phyloP scores from a whole-genome alignment of 2,329 filamentous ascomycete genomes.

The Neonectria ditissima region DNA sequence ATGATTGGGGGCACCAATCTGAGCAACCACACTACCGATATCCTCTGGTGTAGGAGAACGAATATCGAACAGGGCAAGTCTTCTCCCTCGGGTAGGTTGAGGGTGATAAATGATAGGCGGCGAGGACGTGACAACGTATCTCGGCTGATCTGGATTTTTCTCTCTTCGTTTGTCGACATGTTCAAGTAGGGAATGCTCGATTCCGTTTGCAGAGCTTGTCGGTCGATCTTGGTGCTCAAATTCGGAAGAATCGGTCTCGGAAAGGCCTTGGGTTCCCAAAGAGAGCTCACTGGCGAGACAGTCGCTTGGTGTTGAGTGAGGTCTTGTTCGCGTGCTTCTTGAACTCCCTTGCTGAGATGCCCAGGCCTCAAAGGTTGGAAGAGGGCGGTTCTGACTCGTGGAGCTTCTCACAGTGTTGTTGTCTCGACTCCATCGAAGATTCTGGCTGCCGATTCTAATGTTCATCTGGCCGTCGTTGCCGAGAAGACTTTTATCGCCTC shows the following conservation, averaged over 20 bases:
- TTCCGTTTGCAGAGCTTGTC: neutral
- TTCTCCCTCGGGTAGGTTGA: conserved; percentile 35
- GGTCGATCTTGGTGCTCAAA: neutral
- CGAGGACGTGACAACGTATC: conserved; percentile 30
- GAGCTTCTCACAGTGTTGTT: conserved; percentile 44
- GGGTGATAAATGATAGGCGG: conserved; percentile 44
- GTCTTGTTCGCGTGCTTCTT: neutral
- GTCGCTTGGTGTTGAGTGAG: neutral
- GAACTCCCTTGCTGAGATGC: conserved; percentile 1
- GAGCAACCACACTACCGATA: conserved; percentile 28
- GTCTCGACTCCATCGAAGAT: conserved; percentile 46
- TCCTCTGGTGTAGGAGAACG: conserved; percentile 30
- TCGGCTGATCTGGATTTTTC: conserved; percentile 22
- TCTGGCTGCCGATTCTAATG: conserved; percentile 46
- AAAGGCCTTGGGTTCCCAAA: too few relatives aligned
- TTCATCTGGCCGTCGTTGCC: conserved; percentile 28
- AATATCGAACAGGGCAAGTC: conserved; percentile 23
- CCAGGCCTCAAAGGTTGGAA: conserved; percentile 6
- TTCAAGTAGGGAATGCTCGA: neutral
- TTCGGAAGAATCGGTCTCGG: neutral
- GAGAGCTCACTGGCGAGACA: neutral
- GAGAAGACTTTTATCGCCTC: neutral
- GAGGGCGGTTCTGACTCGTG: conserved; percentile 9
- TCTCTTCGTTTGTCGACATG: neutral
- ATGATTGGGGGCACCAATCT: conserved; percentile 22